Evolutionary conservation across 148 eudicot genomes (phyloP).

Genomic region (Camellia sinensis): DNA sequence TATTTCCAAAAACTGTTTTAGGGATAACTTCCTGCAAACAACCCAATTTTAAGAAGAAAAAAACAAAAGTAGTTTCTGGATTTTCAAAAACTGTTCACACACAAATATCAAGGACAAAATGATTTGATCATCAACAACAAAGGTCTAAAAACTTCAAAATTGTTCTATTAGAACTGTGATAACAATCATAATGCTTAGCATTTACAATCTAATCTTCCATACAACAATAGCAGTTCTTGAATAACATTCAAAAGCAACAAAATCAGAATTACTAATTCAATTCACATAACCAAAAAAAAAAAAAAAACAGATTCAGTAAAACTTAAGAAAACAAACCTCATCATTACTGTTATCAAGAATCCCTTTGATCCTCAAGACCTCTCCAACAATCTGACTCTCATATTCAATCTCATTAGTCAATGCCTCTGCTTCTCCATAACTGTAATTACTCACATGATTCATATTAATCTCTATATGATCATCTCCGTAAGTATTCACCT

Average conservation of each 20-base stretch:
- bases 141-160: neutral
- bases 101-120: no score
- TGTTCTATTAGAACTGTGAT: neutral
- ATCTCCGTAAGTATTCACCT: conserved; percentile 44
- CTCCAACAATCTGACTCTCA: conserved; percentile 44
- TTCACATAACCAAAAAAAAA: neutral
- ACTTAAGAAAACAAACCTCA: conserved; percentile 42
- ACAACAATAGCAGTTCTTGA: neutral
- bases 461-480: conserved; percentile 38
- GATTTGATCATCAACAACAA: neutral
- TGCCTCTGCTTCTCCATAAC: conserved; percentile 85
- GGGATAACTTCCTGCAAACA: no score
- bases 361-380: conserved; percentile 77
- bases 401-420: conserved; percentile 80
- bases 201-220: neutral
- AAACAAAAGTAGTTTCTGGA: no score
- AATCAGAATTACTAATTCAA: neutral
- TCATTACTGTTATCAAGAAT: conserved; percentile 52
- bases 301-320: neutral
- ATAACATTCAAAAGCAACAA: neutral
- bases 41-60: no score
- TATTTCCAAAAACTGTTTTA: no score
- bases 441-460: conserved; percentile 47
- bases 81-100: no score
- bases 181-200: neutral